Evolutionary conservation across 2,329 filamentous ascomycete species (phyloP), one percentile per base, ranked within the genome.

Genomic region (Madurella mycetomatis): DNA sequence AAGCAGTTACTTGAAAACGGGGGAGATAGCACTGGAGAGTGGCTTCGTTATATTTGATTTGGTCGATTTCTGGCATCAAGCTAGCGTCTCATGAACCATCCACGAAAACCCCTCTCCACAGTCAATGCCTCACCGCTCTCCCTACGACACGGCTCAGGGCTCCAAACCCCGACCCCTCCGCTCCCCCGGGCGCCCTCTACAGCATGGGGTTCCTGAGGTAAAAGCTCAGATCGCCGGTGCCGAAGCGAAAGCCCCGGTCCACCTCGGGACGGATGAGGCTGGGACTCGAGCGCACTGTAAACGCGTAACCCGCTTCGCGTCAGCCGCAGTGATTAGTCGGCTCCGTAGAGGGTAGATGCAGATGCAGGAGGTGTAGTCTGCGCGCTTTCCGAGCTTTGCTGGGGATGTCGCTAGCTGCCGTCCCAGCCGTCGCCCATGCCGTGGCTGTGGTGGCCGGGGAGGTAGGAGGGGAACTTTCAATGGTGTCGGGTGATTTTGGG

Each of bases 281-380:
- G 30, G 9, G 8, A 8, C 13, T n/a, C 31, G 48, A n/a, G n/a
- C 47, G 25, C 13, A 56, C 53, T 30, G 54, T 40, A 13, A 60
- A 52, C 1, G 55, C 55, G 15, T 55, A 60, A 2, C 34, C n/a
- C n/a, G n/a, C n/a, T n/a, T n/a, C n/a, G n/a, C n/a, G 50, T 60
- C 55, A 7, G 46, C 5, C 1, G 39, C 16, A 49, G 46, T 7
- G 51, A 46, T 2, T 49, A 8, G 32, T 16, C 9, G 11, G 39
- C 3, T 17, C 34, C 31, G 40, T 11, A 44, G n/a, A n/a, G n/a
- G n/a, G n/a, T n/a, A n/a, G n/a, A n/a, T n/a, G n/a, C n/a, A n/a
- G n/a, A n/a, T n/a, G n/a, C n/a, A n/a, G n/a, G n/a, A n/a, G 12
- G 19, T 44, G 54, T 37, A 48, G 16, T 8, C 3, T 9, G 12